Conservation (phyloP, 2,329 filamentous ascomycete genomes). For the Cladosporium sp. region DNA sequence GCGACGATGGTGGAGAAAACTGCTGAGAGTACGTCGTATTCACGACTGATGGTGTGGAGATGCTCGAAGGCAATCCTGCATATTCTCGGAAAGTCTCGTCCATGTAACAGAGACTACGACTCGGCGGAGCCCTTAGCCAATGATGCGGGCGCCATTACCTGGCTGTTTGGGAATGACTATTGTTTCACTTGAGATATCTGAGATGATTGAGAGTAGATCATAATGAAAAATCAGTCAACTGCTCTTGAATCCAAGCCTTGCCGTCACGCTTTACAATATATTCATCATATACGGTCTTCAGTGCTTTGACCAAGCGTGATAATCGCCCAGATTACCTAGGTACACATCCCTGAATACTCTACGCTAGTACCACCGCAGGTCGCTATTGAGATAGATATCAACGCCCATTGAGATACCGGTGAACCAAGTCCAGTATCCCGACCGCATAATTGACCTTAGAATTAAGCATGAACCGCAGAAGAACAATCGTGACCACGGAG, state of each 20-base stretch:
- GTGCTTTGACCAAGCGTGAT: too few species aligned
- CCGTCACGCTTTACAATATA: too few species aligned
- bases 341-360: too few species aligned
- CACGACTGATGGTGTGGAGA: background rate
- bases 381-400: too few species aligned
- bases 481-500: background rate
- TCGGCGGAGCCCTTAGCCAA: background rate
- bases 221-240: background rate
- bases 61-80: background rate
- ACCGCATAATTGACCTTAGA: background rate
- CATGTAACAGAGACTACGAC: background rate
- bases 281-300: too few species aligned
- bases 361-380: too few species aligned
- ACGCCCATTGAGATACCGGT: background rate
- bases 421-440: background rate
- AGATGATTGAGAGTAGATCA: background rate
- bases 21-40: background rate
- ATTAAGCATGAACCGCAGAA: background rate
- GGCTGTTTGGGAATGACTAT: background rate
- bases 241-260: background rate
- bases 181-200: background rate
- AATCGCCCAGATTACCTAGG: too few species aligned
- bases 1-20: conserved; percentile 2
- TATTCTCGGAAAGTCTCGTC: background rate
- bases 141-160: background rate